Base-by-base conservation (phyloP, 2,329 filamentous ascomycete species). In the Xylariomycetidae sp. region DNA sequence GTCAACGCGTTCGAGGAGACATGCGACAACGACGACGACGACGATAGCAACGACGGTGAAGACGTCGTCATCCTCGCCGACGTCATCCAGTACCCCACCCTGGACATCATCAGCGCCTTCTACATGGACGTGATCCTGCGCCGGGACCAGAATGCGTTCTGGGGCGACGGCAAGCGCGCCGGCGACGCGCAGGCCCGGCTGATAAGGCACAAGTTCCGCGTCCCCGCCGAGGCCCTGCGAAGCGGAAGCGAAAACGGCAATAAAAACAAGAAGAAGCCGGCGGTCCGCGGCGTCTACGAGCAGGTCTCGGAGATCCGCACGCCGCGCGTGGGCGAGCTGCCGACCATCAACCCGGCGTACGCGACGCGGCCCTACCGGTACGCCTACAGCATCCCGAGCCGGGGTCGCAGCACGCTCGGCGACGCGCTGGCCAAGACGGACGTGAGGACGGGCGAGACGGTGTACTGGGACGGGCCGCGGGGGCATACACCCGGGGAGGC, bases 1-100 rank as follows among this genome's bases (percentile, higher is more conserved):
- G 66, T 87, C 52, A 94, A 94, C 46, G 75, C 85, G 0, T 92
- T 80, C 54, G 84, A 90, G 49, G 73, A 85, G 42, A 43, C 48
- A 1, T 56, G 61, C 18, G 60, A 58, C 5, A 45, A 30, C 2
- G 61, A 66, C 2, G 48, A 53, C 0, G 53, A 51, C 1, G 87
- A 94, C 40, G 54, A 82, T 2, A 59, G 80, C 18, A 64, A 74
- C 31, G 88, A 83, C 49, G n/a, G n/a, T n/a, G 43, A 49, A 1
- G 56, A 62, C 18, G 60, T 58, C 5, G 45, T 30, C 2, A 61
- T 66, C 2, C 47, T 53, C 0, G 53, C 51, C 1, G 87, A 94
- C 40, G 54, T 82, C 2, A 59, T 80, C 18, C 64, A 74, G 32
- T 88, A 83, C 49, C 67, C 75, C 0, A 82, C 74, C 32, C 60